Conservation (phyloP, 352 stramenopile genomes). For the Thalassiosira sp. region DNA sequence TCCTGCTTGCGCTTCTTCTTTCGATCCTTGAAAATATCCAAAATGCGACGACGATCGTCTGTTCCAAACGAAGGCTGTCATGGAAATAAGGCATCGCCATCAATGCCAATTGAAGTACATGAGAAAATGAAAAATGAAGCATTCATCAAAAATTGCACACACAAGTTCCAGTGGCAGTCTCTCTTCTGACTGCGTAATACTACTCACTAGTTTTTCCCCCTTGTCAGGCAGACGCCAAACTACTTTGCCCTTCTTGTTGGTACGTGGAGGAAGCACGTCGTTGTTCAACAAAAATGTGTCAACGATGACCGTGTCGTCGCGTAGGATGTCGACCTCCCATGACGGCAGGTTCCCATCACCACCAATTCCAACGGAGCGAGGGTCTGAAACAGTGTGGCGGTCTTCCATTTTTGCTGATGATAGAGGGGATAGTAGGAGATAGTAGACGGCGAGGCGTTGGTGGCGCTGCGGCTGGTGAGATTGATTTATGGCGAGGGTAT, state of each 20-base stretch:
- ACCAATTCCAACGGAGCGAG: conserved; percentile 49
- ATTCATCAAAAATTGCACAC: conserved; percentile 1
- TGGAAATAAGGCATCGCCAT: too few relatives aligned
- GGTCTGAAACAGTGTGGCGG: conserved; percentile 68
- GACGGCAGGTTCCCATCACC: conserved; percentile 24
- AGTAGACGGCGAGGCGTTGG: too few relatives aligned
- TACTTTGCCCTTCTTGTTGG: conserved; percentile 71
- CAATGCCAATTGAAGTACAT: not conserved
- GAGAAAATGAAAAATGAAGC: conserved; percentile 1
- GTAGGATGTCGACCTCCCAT: conserved; percentile 76
- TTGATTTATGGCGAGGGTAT: too few relatives aligned
- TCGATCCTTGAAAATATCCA: conserved; percentile 78
- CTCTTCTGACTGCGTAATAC: too few relatives aligned
- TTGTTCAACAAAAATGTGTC: conserved; percentile 64
- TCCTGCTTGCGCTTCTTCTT: conserved; percentile 73
- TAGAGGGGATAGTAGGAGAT: conserved; percentile 2
- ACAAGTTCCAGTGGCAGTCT: too few relatives aligned
- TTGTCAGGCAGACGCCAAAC: conserved; percentile 71
- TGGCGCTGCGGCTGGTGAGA: too few relatives aligned
- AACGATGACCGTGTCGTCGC: conserved; percentile 62
- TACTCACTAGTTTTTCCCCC: conserved; percentile 44
- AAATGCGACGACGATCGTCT: conserved; percentile 72
- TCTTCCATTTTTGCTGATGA: conserved; percentile 60
- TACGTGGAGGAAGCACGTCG: conserved; percentile 61
- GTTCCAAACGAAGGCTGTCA: conserved; percentile 64